Evolutionary conservation across 805 yeast genomes (phyloP), one percentile per base, ranked within the genome.

Genomic region (Pichia insulana): DNA sequence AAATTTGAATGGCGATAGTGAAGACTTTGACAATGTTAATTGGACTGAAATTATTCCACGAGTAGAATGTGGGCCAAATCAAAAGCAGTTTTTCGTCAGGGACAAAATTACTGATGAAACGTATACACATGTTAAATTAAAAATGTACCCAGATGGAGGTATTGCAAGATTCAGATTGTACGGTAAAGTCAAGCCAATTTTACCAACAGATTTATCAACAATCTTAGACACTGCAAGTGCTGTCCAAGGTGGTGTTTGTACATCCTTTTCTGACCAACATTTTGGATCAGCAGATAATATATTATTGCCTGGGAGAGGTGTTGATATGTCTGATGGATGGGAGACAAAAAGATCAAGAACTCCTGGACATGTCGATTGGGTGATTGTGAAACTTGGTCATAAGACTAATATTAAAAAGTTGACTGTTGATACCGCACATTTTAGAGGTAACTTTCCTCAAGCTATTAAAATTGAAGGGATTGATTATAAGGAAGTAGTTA

Each of bases 311-410:
- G 97, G 97, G 13, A 77, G 97, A 47, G 98, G 98, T 40, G 76
- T 73, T 54, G 96, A 90, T 62, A 90, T 90, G 97, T 78, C 92
- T 39, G 97, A 92, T 58, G 98, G 98, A 12, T 90, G 98, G 98
- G 98, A 90, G 61, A 90, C 98, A 19, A 77, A 76, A 54, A 77
- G 98, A 60, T 87, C 96, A 2, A 74, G 97, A 59, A 69, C 67
- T 11, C 75, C 79, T 4, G 88, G 85, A 35, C 97, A 90, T 60
- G 78, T 75, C 31, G 98, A 90, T 68, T 90, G 96, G 96, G 96
- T 78, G 2, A 74, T 86, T 40, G 74, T 90, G 45, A 76, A 81
- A 52, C 72, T 90, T 41, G 97, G 96, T 16, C 76, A 80, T 28
- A 56, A 59, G 35, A 69, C 86, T 3, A 69, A 69, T 13, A 69